Conservation (phyloP, 2,329 filamentous ascomycete species). For the Basipetospora chlamydospora region DNA sequence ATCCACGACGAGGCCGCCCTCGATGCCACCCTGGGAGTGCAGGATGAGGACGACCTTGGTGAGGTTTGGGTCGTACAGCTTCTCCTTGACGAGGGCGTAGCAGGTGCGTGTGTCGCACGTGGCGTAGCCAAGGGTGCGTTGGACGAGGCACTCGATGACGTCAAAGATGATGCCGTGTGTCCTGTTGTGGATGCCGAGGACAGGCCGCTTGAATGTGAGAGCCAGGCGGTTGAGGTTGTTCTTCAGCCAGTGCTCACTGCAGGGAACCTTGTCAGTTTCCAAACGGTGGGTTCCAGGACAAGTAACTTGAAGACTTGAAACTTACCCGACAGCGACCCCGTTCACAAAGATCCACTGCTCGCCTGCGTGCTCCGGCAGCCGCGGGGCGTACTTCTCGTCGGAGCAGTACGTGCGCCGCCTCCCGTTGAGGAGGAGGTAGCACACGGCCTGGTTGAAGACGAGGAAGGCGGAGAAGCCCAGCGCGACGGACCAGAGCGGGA, state of each 20-base stretch:
- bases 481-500: conserved; percentile 33
- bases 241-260: conserved; percentile 50
- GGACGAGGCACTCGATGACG: conserved; percentile 61
- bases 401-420: conserved; percentile 32
- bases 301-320: conserved; percentile 6
- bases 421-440: conserved; percentile 36
- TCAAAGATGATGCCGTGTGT: conserved; percentile 66
- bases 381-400: conserved; percentile 35
- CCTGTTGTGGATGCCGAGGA: conserved; percentile 62
- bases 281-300: too few species aligned
- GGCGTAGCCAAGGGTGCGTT: conserved; percentile 59
- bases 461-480: conserved; percentile 28
- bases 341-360: conserved; percentile 76
- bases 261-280: not conserved
- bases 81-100: conserved; percentile 45
- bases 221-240: conserved; percentile 58
- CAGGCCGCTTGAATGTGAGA: conserved; percentile 54
- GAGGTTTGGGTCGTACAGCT: conserved; percentile 44
- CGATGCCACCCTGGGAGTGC: conserved; percentile 66
- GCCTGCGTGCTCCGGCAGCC: conserved; percentile 33
- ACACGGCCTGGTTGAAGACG: conserved; percentile 34
- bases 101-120: conserved; percentile 53
- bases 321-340: conserved; percentile 50
- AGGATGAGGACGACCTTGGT: conserved; percentile 60
- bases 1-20: conserved; percentile 58